Evolutionary conservation across 164 flowering plant genomes (phyloP).

Genomic region (Tinospora cordifolia): DNA sequence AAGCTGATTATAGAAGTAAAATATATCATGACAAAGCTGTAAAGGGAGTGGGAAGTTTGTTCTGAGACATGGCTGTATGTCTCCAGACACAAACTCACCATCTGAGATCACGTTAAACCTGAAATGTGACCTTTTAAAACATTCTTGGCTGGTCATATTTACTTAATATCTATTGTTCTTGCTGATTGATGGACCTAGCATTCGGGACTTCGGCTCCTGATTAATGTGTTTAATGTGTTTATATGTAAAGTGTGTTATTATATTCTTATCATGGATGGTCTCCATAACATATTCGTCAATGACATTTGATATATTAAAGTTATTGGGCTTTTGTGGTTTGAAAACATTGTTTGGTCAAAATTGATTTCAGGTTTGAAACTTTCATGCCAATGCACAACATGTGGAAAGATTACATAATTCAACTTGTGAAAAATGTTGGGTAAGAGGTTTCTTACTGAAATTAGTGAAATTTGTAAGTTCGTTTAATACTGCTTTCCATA

Average conservation of each 20-base stretch:
- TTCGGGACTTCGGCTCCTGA: neutral
- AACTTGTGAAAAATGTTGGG: conserved; percentile 61
- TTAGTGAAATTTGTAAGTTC: neutral
- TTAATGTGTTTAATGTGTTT: neutral
- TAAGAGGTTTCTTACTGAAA: conserved; percentile 21
- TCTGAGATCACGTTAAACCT: no score
- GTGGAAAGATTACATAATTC: conserved; percentile 62
- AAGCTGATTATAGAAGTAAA: no score
- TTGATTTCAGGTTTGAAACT: conserved; percentile 45
- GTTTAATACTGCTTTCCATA: neutral
- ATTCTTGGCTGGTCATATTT: no score
- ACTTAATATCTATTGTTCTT: no score
- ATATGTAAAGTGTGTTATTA: neutral
- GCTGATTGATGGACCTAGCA: neutral
- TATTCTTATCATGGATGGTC: neutral
- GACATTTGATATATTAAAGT: neutral
- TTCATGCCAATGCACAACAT: conserved; percentile 74
- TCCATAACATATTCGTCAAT: neutral
- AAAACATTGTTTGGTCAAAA: neutral
- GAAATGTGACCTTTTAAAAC: neutral
- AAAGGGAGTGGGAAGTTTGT: no score
- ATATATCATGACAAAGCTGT: no score
- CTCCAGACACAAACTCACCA: no score
- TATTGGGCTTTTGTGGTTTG: conserved; percentile 1
- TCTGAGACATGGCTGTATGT: no score